phyloP scores from a whole-genome alignment of 2,329 filamentous ascomycete species.

The Penicillium sp. region DNA sequence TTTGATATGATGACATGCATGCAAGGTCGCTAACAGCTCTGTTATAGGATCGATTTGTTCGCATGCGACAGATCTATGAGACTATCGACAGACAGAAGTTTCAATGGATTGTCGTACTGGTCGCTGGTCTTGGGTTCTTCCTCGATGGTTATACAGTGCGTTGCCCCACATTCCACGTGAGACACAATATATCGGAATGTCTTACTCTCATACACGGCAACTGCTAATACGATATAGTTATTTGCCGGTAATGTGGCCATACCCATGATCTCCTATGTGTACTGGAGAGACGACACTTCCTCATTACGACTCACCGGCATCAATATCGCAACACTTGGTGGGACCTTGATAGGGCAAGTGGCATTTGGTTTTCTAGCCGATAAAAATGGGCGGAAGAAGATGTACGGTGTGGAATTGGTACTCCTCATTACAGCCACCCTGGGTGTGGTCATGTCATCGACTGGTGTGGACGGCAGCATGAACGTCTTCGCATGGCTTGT shows the following conservation, averaged over 20 bases:
- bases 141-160: constrained; percentile 40
- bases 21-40: neutral
- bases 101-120: constrained; percentile 39
- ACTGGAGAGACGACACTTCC: constrained; percentile 36
- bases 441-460: constrained; percentile 41
- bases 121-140: constrained; percentile 45
- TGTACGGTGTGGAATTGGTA: constrained; percentile 46
- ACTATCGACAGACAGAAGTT: constrained; percentile 38
- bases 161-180: neutral
- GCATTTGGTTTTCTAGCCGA: constrained; percentile 43
- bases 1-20: neutral
- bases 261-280: constrained; percentile 43
- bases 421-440: constrained; percentile 42
- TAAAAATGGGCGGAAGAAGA: constrained; percentile 41
- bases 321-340: constrained; percentile 41
- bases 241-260: constrained; percentile 46
- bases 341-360: constrained; percentile 42
- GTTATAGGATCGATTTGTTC: constrained; percentile 35
- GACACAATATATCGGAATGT: neutral
- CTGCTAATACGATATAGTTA: constrained; percentile 22
- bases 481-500: constrained; percentile 40
- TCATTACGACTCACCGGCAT: constrained; percentile 34
- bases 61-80: constrained; percentile 39
- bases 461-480: constrained; percentile 38
- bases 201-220: neutral